Evolutionary conservation across 179 eudicot species (phyloP), one percentile per base, ranked within the genome.

Genomic region (Spinacia oleracea): DNA sequence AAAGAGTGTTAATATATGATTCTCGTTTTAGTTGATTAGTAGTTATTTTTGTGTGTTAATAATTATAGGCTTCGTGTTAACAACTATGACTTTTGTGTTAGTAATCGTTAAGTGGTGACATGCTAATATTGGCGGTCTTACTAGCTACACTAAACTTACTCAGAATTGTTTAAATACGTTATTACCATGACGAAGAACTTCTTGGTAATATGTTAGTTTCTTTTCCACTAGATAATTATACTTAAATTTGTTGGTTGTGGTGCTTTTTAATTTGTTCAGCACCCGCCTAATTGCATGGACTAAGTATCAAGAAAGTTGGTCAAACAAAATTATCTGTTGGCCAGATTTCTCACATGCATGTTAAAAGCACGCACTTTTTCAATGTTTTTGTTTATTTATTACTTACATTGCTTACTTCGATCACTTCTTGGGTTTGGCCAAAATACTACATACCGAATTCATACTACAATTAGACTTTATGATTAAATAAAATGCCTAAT

Each of bases 401-500:
- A 48, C 18, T 48, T 53, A 55, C 4, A 21, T 14, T 50, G 10
- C 1, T 32, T 20, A 45, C 12, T n/a, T n/a, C n/a, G n/a, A 23
- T 29, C 0, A 67, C 15, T 51, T 67, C 50, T 55, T 31, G 58
- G 29, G 34, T 73, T 71, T 78, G 62, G 70, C 46, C 27, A 34
- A 67, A 38, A 35, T 40, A 35, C 71, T 67, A 9, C 20, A 16
- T 70, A 43, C 71, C 71, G 1, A 70, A 78, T 45, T 32, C 60
- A 72, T n/a, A n/a, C n/a, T n/a, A n/a, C n/a, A n/a, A n/a, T n/a
- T n/a, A n/a, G n/a, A n/a, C n/a, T n/a, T n/a, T n/a, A n/a, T n/a
- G n/a, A n/a, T n/a, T n/a, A n/a, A n/a, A n/a, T n/a, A n/a, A n/a
- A n/a, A n/a, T n/a, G n/a, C n/a, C n/a, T n/a, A n/a, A n/a, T n/a